Conservation (phyloP, 768 basidiomycete species). For the Punctularia strigosozonata region DNA sequence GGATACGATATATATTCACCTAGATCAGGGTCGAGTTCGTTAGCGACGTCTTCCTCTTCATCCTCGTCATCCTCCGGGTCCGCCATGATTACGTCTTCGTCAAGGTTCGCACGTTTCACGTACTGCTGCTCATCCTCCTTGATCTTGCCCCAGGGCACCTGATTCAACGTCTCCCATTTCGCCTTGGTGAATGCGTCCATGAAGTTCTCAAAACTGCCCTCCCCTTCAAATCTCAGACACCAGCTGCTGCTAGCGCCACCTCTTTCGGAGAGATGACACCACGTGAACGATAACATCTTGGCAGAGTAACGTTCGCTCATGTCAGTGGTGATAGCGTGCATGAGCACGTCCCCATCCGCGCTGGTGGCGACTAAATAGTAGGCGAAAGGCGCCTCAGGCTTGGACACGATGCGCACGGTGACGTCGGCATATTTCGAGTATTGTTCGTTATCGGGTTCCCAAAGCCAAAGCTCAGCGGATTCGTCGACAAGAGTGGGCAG, state of each 20-base stretch:
- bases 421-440: constrained; percentile 47
- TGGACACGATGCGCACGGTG: constrained; percentile 38
- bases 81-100: constrained; percentile 84
- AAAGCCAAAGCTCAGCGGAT: constrained; percentile 49
- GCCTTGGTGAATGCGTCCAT: constrained; percentile 53
- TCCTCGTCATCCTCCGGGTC: constrained; percentile 69
- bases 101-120: constrained; percentile 56
- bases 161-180: constrained; percentile 74
- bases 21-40: constrained; percentile 52
- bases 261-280: constrained; percentile 62
- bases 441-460: constrained; percentile 37
- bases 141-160: constrained; percentile 63
- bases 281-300: constrained; percentile 67
- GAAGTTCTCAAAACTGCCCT: constrained; percentile 48
- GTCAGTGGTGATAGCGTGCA: constrained; percentile 50
- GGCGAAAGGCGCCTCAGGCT: constrained; percentile 31
- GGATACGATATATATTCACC: not conserved
- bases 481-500: constrained; percentile 21
- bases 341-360: constrained; percentile 37
- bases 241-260: constrained; percentile 61
- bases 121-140: constrained; percentile 92
- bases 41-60: constrained; percentile 61
- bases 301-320: constrained; percentile 65
- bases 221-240: constrained; percentile 59
- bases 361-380: constrained; percentile 50